These are phyloP conservation scores for Hanseniaspora hatyaiensis DNA, from an alignment of 805 yeast genomes.

Conservation along the genomic window DNA sequence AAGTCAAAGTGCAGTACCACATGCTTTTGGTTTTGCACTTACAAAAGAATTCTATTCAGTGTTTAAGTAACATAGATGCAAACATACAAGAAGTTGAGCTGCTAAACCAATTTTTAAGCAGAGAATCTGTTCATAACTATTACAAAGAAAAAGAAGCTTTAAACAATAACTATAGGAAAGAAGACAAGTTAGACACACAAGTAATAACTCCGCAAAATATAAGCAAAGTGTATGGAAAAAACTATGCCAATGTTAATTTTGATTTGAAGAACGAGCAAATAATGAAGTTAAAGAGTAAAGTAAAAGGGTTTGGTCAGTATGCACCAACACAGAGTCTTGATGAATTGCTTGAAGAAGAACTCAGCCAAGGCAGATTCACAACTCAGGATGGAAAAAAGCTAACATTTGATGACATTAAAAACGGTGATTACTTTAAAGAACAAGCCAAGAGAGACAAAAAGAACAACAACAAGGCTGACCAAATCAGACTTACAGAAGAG, in stretches of 20 bases:
- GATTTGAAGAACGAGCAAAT: constrained; percentile 11
- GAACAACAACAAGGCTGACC: constrained; percentile 38
- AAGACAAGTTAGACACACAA: constrained; percentile 43
- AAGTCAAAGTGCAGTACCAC: constrained; percentile 43
- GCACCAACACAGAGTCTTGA: constrained; percentile 92
- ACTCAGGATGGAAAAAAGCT: constrained; percentile 33
- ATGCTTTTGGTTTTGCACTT: constrained; percentile 19
- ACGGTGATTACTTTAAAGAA: constrained; percentile 22
- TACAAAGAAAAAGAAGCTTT: constrained; percentile 19
- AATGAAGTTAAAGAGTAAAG: constrained; percentile 49
- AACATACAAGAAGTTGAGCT: constrained; percentile 56
- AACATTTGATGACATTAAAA: constrained; percentile 15
- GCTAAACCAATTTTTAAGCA: constrained; percentile 37
- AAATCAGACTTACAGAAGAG: constrained; percentile 24
- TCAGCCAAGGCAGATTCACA: constrained; percentile 71
- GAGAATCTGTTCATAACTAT: constrained; percentile 21
- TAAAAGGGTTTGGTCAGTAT: constrained; percentile 82
- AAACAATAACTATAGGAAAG: constrained; percentile 16
- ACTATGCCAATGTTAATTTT: constrained; percentile 14
- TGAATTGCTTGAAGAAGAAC: constrained; percentile 76
- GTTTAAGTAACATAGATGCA: constrained; percentile 39
- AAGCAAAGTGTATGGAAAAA: constrained; percentile 41
- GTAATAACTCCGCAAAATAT: constrained; percentile 10
- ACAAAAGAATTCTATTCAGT: constrained; percentile 12
- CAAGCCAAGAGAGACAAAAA: constrained; percentile 22